Evolutionary conservation across 352 stramenopile genomes (phyloP), one percentile per base, ranked within the genome.

Genomic region (Globisporangium heterothallicum): DNA sequence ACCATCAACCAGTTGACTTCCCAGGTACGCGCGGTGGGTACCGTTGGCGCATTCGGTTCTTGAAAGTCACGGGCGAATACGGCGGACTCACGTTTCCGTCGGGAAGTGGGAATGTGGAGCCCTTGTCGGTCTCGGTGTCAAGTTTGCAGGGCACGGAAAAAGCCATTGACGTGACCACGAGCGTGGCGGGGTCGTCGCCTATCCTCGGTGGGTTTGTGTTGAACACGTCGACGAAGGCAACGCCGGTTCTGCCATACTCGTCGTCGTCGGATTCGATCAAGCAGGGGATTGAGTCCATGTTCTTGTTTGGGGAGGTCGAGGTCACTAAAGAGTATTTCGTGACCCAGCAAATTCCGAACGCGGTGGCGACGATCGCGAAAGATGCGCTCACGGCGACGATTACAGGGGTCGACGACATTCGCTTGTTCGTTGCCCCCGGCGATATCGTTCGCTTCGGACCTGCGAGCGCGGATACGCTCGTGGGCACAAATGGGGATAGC

Each of bases 11-110:
- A 3, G 90, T 98, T 25, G 53, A 58, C 8, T 78, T 78, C 13
- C 55, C 83, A 16, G 87, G 84, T 13, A 96, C 83, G 2, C 59
- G 74, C 43, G 96, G 78, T n/a, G 83, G 83, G 3, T 93, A 89
- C 42, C 78, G 80, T 0, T 93, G 83, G 83, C 61, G 66, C 9
- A 68, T 93, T 30, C 71, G 78, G 1, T 93, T 92, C 40, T 64
- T 93, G 53, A 79, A 81, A 29, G 71, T 79, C 1, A 88, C 77
- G 4, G 83, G 83, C 4, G 80, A 88, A 41, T 88, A 86, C 35
- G 59, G 64, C 8, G 83, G 83, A 0, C 59, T 84, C 24, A 89
- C 80, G 8, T 93, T 88, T 51, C 83, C 83, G 2, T 77, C 79
- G 4, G 83, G 83, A 3, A 93, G 79, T 14, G 71, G 96, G 19